Evolutionary conservation across 257 asterid species (phyloP).

Genomic region (Solanum neorickii): DNA sequence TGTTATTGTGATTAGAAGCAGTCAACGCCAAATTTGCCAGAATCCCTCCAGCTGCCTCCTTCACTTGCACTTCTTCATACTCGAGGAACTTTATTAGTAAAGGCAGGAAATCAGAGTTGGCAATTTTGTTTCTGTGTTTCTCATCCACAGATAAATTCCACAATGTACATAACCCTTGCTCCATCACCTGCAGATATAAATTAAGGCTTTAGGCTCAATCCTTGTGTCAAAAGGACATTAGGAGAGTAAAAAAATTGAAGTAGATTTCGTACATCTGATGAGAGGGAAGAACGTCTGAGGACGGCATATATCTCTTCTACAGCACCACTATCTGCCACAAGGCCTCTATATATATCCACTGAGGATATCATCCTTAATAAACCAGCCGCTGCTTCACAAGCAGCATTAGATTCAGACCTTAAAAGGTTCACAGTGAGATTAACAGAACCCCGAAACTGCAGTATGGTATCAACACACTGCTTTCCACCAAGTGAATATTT

Average conservation of each 20-base stretch:
- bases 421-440: slow-evolving; percentile 74
- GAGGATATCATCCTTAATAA: slow-evolving; percentile 56
- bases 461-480: slow-evolving; percentile 51
- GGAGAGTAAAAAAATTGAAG: background rate
- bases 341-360: slow-evolving; percentile 44
- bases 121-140: slow-evolving; percentile 41
- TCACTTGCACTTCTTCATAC: slow-evolving; percentile 56
- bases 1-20: slow-evolving; percentile 43
- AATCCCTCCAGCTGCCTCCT: slow-evolving; percentile 67
- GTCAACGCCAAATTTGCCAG: slow-evolving; percentile 59
- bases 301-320: slow-evolving; percentile 64
- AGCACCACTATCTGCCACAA: slow-evolving; percentile 71
- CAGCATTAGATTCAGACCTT: slow-evolving; percentile 50
- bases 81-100: slow-evolving; percentile 53
- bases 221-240: background rate
- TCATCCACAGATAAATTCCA: slow-evolving; percentile 84
- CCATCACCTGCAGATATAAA: slow-evolving; percentile 56
- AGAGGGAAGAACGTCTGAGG: slow-evolving; percentile 44
- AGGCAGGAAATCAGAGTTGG: slow-evolving; percentile 48
- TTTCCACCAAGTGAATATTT: slow-evolving; percentile 78
- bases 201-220: slow-evolving; percentile 10
- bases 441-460: slow-evolving; percentile 51
- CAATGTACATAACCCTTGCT: slow-evolving; percentile 57
- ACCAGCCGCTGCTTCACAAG: slow-evolving; percentile 90
- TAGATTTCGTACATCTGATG: slow-evolving; percentile 36